Evolutionary conservation across 805 yeast species (phyloP).

Genomic region (Kodamaea kaohsiungensis): DNA sequence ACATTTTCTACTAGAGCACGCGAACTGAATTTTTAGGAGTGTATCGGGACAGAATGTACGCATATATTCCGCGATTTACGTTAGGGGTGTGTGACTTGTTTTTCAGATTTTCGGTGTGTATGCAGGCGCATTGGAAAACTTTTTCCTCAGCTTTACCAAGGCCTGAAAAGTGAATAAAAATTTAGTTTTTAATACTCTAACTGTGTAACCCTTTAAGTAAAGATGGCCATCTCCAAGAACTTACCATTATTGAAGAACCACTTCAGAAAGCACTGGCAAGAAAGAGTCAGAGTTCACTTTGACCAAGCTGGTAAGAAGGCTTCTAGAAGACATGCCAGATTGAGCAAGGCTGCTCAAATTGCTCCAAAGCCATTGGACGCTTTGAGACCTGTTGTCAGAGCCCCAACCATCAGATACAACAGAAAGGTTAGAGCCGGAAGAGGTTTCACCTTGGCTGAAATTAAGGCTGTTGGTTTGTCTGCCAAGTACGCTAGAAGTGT

Average conservation of each 20-base stretch:
- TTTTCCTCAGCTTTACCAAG: slow-evolving; percentile 2
- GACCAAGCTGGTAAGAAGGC: slow-evolving; percentile 99
- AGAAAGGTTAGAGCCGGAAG: slow-evolving; percentile 99
- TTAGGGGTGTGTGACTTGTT: slow-evolving; percentile 11
- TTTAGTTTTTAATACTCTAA: slow-evolving; percentile 10
- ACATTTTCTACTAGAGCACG: neutral
- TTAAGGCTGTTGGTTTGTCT: slow-evolving; percentile 95
- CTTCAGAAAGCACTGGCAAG: slow-evolving; percentile 99
- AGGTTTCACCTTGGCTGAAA: slow-evolving; percentile 97
- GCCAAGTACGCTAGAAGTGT: slow-evolving; percentile 94
- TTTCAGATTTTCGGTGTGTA: slow-evolving; percentile 8
- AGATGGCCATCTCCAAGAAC: slow-evolving; percentile 95
- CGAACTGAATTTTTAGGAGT: neutral
- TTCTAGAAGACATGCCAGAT: slow-evolving; percentile 94
- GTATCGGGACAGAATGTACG: neutral
- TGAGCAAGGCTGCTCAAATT: slow-evolving; percentile 86
- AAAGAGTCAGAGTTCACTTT: slow-evolving; percentile 98
- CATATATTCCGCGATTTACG: neutral
- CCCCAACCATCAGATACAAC: slow-evolving; percentile 98
- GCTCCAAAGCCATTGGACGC: slow-evolving; percentile 98
- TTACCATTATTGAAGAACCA: slow-evolving; percentile 99
- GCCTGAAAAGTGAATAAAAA: slow-evolving; percentile 3
- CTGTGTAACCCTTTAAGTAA: slow-evolving; percentile 17
- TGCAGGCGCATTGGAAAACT: slow-evolving; percentile 6
- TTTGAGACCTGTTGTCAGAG: slow-evolving; percentile 97